phyloP scores from a whole-genome alignment of 2,329 filamentous ascomycete genomes.

The Penicillium sp. region DNA sequence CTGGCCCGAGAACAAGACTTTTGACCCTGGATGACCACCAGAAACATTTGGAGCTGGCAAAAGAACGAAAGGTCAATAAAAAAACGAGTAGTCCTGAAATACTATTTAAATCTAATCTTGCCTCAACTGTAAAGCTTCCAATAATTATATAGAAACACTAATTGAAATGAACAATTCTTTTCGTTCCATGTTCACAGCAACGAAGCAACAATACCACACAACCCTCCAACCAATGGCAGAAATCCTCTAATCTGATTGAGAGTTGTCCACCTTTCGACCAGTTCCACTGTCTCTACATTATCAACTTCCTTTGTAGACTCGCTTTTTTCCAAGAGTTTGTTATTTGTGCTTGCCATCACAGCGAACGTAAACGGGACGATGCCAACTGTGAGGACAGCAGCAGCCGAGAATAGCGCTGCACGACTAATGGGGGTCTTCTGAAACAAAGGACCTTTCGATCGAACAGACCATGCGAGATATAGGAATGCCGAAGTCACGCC shows the following conservation, averaged over 20 bases:
- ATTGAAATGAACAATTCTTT: not conserved
- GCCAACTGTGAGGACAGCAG: constrained; percentile 33
- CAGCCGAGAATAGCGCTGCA: constrained; percentile 28
- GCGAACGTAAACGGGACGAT: constrained; percentile 40
- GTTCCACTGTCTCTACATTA: constrained; percentile 17
- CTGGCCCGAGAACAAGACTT: too few relatives aligned
- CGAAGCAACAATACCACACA: constrained; percentile 20
- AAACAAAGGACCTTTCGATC: constrained; percentile 17
- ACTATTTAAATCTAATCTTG: too few relatives aligned
- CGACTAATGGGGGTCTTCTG: constrained; percentile 14
- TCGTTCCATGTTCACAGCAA: constrained; percentile 7
- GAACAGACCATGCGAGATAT: constrained; percentile 36
- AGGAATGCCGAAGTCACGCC: constrained; percentile 25
- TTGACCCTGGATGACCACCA: too few relatives aligned
- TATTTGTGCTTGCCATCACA: constrained; percentile 36
- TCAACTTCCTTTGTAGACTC: constrained; percentile 6
- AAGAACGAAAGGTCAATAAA: too few relatives aligned
- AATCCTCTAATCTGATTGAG: constrained; percentile 26
- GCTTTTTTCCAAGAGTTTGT: constrained; percentile 28
- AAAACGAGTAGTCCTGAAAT: too few relatives aligned
- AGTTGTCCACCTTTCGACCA: constrained; percentile 25
- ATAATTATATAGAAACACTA: not conserved
- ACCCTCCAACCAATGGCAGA: constrained; percentile 24
- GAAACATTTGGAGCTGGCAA: too few relatives aligned
- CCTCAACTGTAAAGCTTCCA: too few relatives aligned